phyloP scores from a whole-genome alignment of 306 rosid species.

The Vigna mungo region DNA sequence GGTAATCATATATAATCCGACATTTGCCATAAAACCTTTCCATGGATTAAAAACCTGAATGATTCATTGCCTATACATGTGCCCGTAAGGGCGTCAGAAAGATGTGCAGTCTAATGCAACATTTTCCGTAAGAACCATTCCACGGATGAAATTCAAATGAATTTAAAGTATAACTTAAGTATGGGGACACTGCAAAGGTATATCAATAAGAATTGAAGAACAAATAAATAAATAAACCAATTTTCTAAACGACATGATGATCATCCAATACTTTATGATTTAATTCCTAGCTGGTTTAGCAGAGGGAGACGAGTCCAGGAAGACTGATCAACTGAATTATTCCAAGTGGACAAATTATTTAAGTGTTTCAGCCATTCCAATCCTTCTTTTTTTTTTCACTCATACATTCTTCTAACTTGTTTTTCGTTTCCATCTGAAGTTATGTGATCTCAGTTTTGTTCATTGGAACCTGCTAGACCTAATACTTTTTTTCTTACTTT shows the following conservation, averaged over 20 bases:
- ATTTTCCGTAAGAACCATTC: not conserved
- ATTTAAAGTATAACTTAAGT: constrained; percentile 5
- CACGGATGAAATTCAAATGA: not conserved
- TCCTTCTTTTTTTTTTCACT: constrained; percentile 33
- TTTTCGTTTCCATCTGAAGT: not conserved
- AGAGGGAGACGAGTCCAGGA: constrained; percentile 35
- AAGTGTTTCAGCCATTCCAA: constrained; percentile 5
- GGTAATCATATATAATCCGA: constrained; percentile 31
- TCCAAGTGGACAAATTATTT: not conserved
- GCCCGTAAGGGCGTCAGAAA: constrained; percentile 11
- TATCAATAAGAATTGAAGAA: constrained; percentile 2
- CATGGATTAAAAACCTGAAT: constrained; percentile 29
- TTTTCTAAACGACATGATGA: constrained; percentile 16
- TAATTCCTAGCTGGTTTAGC: constrained; percentile 27
- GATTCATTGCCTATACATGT: not conserved
- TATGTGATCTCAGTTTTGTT: constrained; percentile 10
- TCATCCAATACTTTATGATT: not conserved
- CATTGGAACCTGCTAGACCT: constrained; percentile 6
- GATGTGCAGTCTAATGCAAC: constrained; percentile 17
- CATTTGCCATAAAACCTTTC: not conserved
- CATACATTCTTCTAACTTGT: constrained; percentile 9
- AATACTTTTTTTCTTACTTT: not conserved
- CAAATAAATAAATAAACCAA: not conserved
- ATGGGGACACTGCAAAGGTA: constrained; percentile 15
- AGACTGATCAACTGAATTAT: constrained; percentile 27